These are phyloP conservation scores for Eimeria sp. DNA, from an alignment of 169 alveolate genomes.

Conservation along the genomic window DNA sequence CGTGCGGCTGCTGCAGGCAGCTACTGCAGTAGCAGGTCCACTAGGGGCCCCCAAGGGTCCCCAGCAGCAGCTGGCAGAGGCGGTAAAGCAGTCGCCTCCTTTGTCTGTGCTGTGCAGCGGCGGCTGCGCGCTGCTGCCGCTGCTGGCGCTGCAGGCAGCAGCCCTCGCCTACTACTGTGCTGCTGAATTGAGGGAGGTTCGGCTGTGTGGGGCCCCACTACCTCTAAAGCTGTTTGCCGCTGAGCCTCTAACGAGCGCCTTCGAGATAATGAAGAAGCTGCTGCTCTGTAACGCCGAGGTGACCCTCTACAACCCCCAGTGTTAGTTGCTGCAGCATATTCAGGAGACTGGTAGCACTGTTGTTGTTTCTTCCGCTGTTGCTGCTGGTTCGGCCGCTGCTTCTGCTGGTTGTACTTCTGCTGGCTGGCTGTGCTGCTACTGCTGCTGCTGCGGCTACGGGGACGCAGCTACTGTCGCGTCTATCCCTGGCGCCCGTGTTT, in stretches of 20 bases:
- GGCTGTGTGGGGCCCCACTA: slow-evolving; percentile 30
- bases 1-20: no score
- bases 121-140: slow-evolving; percentile 62
- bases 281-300: slow-evolving; percentile 49
- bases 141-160: slow-evolving; percentile 51
- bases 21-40: no score
- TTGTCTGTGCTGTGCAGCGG: background rate
- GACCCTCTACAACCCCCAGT: background rate
- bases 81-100: no score
- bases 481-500: no score
- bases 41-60: no score
- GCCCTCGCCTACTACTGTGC: background rate
- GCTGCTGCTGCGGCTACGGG: no score
- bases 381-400: background rate
- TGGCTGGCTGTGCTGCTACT: background rate
- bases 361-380: background rate
- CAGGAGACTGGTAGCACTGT: background rate
- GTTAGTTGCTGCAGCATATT: background rate
- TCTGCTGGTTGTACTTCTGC: background rate
- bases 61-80: no score
- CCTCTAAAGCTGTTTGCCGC: slow-evolving; percentile 25
- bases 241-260: slow-evolving; percentile 36
- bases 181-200: slow-evolving; percentile 23
- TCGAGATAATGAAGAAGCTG: slow-evolving; percentile 20
- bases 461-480: no score